Percentiles rank a stretch among this genome's conserved stretches.
phyloP scores from a whole-genome alignment of 2,329 filamentous ascomycete species.

The Diaporthe australafricana region DNA sequence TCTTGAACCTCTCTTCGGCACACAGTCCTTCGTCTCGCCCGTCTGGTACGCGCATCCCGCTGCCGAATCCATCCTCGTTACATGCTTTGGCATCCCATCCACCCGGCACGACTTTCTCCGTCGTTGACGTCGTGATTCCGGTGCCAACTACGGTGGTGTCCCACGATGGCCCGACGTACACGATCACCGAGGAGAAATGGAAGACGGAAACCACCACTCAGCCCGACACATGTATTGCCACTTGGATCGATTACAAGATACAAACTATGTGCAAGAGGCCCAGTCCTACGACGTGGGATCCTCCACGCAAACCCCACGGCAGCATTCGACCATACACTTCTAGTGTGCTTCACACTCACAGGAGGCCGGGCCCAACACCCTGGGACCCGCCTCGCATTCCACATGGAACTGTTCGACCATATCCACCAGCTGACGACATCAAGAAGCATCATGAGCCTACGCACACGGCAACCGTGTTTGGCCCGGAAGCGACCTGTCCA shows the following conservation, averaged over 20 bases:
- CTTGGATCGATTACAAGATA: not conserved
- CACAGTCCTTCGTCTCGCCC: not conserved
- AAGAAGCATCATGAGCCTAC: not conserved
- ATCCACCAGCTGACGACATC: not conserved
- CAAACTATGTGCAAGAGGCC: constrained; percentile 8
- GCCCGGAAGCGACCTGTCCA: not conserved
- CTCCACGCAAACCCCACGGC: not conserved
- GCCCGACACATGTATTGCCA: not conserved
- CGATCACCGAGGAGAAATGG: not conserved
- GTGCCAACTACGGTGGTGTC: constrained; percentile 16
- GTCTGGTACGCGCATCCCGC: not conserved
- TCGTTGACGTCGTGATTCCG: constrained; percentile 1
- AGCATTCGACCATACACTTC: not conserved
- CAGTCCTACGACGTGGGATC: not conserved
- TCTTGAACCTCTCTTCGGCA: not conserved
- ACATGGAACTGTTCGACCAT: not conserved
- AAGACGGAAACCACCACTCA: not conserved
- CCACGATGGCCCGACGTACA: not conserved
- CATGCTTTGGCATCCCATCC: not conserved
- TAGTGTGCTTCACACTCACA: not conserved
- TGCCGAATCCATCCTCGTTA: not conserved
- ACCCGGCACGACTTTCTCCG: not conserved
- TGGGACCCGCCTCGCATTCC: not conserved
- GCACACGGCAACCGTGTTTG: not conserved
- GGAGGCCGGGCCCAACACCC: not conserved